Percentiles rank a stretch among this genome's conserved stretches.
Evolutionary conservation across 495 filamentous ascomycete genomes (phyloP).

Genomic region (Penicillium taxi): DNA sequence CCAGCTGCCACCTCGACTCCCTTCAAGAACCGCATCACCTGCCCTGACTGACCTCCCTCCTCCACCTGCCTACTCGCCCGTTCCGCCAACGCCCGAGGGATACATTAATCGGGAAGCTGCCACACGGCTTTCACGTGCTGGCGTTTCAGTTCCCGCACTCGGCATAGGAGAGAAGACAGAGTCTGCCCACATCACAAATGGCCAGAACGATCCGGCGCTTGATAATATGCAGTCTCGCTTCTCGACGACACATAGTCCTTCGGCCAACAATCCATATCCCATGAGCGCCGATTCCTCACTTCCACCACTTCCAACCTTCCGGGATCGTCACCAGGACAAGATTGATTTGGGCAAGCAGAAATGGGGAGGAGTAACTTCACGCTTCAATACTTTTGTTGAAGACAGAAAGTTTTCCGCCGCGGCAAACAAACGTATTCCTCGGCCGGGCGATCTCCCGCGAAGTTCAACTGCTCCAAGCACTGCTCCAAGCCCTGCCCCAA

Average conservation of each 20-base stretch:
- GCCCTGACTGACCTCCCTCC: constrained; percentile 38
- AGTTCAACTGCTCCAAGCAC: not conserved
- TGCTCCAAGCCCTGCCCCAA: not conserved
- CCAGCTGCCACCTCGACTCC: constrained; percentile 62
- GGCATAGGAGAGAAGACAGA: constrained; percentile 50
- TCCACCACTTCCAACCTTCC: constrained; percentile 37
- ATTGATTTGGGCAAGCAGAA: constrained; percentile 56
- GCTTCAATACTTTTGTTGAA: constrained; percentile 30
- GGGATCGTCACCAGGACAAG: constrained; percentile 53
- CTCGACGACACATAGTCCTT: constrained; percentile 29
- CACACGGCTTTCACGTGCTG: constrained; percentile 62
- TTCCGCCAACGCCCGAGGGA: constrained; percentile 24
- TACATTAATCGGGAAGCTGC: constrained; percentile 63
- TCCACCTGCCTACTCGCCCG: constrained; percentile 44
- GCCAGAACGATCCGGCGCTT: constrained; percentile 31
- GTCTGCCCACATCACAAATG: constrained; percentile 1
- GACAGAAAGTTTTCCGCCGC: constrained; percentile 27
- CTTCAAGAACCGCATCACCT: constrained; percentile 54
- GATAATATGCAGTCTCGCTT: constrained; percentile 65
- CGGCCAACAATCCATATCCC: constrained; percentile 48
- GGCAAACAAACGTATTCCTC: constrained; percentile 23
- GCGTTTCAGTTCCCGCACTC: constrained; percentile 74
- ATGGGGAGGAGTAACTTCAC: constrained; percentile 43
- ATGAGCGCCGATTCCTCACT: constrained; percentile 16
- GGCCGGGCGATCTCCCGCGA: constrained; percentile 10